A percentile compares a stretch with the other conserved stretches of the same genome.
phyloP scores from a whole-genome alignment of 2,329 filamentous ascomycete genomes.

The Raffaelea ambrosiae region DNA sequence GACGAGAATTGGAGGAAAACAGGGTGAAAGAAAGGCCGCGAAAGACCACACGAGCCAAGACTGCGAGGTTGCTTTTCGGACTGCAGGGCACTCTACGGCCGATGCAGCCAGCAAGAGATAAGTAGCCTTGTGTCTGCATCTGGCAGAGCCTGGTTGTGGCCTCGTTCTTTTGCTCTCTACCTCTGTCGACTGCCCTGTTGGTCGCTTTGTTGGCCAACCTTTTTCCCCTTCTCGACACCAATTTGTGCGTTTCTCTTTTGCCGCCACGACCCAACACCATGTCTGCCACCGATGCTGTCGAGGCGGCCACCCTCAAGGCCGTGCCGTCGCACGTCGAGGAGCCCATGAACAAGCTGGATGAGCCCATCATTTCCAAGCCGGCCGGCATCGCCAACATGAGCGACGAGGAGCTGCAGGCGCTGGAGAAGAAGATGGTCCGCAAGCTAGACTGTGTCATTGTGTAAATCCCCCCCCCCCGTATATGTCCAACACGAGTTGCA shows the following conservation, averaged over 20 bases:
- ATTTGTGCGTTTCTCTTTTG: too few relatives aligned
- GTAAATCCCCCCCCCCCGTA: background rate
- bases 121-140: background rate
- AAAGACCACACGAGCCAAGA: too few relatives aligned
- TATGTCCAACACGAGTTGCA: background rate
- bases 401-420: background rate
- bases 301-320: background rate
- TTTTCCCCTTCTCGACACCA: too few relatives aligned
- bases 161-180: too few relatives aligned
- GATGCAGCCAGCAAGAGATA: too few relatives aligned
- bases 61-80: too few relatives aligned
- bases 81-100: too few relatives aligned
- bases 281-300: background rate
- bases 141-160: background rate
- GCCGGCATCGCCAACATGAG: conserved; percentile 2
- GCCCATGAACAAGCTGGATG: background rate
- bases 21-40: too few relatives aligned
- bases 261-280: too few relatives aligned
- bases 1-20: too few relatives aligned
- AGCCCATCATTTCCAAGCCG: conserved; percentile 1
- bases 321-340: background rate
- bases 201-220: too few relatives aligned
- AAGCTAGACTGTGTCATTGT: conserved; percentile 6
- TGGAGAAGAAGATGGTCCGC: conserved; percentile 6
- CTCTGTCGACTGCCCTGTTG: too few relatives aligned